phyloP scores from a whole-genome alignment of 352 stramenopile genomes.

The Pythium aristosporum region DNA sequence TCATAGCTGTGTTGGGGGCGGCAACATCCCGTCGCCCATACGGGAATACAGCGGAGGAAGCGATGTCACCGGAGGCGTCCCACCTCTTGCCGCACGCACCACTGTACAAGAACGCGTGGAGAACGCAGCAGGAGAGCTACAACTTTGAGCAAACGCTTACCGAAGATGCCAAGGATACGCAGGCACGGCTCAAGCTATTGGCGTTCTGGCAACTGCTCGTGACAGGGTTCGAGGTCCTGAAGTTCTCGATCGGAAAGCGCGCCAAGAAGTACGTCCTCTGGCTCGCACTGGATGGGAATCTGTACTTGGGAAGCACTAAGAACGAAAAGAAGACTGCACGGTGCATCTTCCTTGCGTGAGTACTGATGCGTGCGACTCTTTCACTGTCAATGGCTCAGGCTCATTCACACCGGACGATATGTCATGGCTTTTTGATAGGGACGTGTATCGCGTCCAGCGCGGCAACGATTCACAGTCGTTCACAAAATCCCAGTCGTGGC shows the following conservation, averaged over 20 bases:
- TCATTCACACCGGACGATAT: background rate
- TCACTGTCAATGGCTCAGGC: background rate
- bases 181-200: slow-evolving; percentile 40
- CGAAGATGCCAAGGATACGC: slow-evolving; percentile 31
- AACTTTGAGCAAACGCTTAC: slow-evolving; percentile 24
- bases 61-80: slow-evolving; percentile 31
- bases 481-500: slow-evolving; percentile 50
- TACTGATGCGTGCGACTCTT: background rate
- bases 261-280: slow-evolving; percentile 48
- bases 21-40: slow-evolving; percentile 12
- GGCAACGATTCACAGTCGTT: slow-evolving; percentile 45
- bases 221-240: slow-evolving; percentile 55
- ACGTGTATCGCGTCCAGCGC: slow-evolving; percentile 45
- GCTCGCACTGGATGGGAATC: slow-evolving; percentile 41
- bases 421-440: slow-evolving; percentile 21
- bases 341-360: slow-evolving; percentile 45
- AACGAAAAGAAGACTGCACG: slow-evolving; percentile 42
- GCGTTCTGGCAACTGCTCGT: slow-evolving; percentile 57
- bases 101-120: slow-evolving; percentile 18
- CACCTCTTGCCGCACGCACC: slow-evolving; percentile 34
- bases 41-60: background rate
- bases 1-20: slow-evolving; percentile 11
- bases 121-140: slow-evolving; percentile 27
- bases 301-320: slow-evolving; percentile 46
- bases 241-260: slow-evolving; percentile 49